A percentile compares a stretch with the other conserved stretches of the same genome.
Evolutionary conservation across 2,329 filamentous ascomycete genomes (phyloP).

Genomic region (Cadophora gregata): DNA sequence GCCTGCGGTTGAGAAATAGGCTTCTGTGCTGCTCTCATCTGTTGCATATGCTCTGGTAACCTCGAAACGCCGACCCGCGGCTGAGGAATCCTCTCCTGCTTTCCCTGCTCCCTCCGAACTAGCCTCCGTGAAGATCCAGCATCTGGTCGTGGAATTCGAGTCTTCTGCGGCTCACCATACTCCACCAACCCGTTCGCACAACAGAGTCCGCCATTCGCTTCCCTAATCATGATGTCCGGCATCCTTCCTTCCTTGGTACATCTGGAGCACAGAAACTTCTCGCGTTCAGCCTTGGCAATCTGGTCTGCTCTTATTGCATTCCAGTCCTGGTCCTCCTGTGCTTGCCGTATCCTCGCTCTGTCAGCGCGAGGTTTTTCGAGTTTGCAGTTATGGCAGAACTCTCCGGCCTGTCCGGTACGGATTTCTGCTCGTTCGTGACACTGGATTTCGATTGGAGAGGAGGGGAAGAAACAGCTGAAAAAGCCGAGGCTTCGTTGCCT

Average conservation of each 20-base stretch:
- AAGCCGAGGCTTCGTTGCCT: background rate
- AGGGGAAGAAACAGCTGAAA: background rate
- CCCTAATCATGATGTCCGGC: background rate
- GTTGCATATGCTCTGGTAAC: background rate
- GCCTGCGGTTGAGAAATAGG: background rate
- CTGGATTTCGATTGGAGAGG: background rate
- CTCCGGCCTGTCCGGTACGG: too few species aligned
- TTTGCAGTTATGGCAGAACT: background rate
- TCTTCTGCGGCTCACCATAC: background rate
- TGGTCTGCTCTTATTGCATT: background rate
- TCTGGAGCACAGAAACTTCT: conserved; percentile 16
- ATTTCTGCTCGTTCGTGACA: background rate
- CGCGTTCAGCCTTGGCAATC: background rate
- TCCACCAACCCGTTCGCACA: conserved; percentile 28
- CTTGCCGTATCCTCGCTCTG: background rate
- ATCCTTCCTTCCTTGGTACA: conserved; percentile 21
- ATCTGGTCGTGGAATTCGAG: background rate
- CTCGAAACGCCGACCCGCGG: background rate
- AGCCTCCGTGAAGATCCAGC: background rate
- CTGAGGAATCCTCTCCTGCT: background rate
- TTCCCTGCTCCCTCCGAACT: background rate
- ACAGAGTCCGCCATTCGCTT: conserved; percentile 29
- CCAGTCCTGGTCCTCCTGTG: background rate
- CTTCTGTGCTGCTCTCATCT: background rate
- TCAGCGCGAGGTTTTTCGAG: background rate